Percentiles rank a stretch among this genome's conserved stretches.
These are phyloP conservation scores for Pseudohyphozyma bogoriensis DNA, from an alignment of 768 basidiomycete genomes.

Conservation along the genomic window DNA sequence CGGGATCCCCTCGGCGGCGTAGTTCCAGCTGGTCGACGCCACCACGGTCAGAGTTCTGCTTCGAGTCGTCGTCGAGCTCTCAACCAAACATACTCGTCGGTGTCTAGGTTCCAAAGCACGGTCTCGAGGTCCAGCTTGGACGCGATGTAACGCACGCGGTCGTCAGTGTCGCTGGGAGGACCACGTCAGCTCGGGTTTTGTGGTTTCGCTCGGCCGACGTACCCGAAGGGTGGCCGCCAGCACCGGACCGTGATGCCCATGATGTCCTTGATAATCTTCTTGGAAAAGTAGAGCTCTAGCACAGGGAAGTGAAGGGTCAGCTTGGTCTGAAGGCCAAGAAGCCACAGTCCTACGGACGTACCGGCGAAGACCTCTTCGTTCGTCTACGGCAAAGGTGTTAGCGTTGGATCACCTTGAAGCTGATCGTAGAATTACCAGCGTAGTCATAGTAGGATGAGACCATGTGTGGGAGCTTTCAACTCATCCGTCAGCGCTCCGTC, in stretches of 20 bases:
- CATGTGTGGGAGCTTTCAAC: conserved; percentile 19
- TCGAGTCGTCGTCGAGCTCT: too few relatives aligned
- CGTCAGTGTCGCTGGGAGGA: conserved; percentile 30
- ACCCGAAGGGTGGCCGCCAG: conserved; percentile 30
- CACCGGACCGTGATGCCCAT: conserved; percentile 35
- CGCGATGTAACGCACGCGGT: conserved; percentile 30
- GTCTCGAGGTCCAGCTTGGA: conserved; percentile 25
- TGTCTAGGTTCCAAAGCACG: conserved; percentile 22
- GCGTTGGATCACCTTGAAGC: too few relatives aligned
- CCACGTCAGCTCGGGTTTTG: too few relatives aligned
- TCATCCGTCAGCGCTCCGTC: too few relatives aligned
- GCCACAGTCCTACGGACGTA: too few relatives aligned
- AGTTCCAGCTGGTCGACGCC: conserved; percentile 9
- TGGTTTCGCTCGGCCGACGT: too few relatives aligned
- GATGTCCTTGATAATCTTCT: conserved; percentile 30
- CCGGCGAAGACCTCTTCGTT: too few relatives aligned
- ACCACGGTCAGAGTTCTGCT: too few relatives aligned
- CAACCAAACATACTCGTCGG: too few relatives aligned
- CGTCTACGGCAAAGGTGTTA: conserved; percentile 38
- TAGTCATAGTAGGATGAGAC: background rate
- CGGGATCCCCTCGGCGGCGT: background rate
- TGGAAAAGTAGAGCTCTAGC: conserved; percentile 37
- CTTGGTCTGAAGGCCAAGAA: too few relatives aligned
- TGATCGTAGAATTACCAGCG: background rate
- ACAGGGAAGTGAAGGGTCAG: too few relatives aligned